These are phyloP conservation scores for Leavenworthia alabamica DNA, from an alignment of 345 rosid genomes.

Conservation along the genomic window DNA sequence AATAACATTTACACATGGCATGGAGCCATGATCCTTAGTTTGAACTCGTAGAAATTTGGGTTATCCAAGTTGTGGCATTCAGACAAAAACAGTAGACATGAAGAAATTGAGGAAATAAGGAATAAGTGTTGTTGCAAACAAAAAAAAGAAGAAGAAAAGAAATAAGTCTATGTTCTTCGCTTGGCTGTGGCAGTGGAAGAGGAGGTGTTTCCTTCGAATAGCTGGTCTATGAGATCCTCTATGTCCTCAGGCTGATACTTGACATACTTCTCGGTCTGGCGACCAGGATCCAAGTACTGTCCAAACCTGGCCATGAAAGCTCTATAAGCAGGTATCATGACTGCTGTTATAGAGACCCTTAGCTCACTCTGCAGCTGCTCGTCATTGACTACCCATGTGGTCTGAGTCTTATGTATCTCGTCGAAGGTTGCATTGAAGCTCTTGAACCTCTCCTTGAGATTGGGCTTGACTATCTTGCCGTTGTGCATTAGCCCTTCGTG, in stretches of 20 bases:
- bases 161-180: conserved; percentile 40
- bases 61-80: conserved; percentile 21
- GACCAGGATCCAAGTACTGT: conserved; percentile 63
- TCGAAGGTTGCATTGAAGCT: conserved; percentile 77
- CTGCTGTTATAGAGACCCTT: conserved; percentile 71
- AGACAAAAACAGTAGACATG: conserved; percentile 24
- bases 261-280: conserved; percentile 81
- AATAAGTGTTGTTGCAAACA: conserved; percentile 18
- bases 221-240: conserved; percentile 66
- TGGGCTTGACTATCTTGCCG: conserved; percentile 72
- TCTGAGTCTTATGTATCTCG: conserved; percentile 84
- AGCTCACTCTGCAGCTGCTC: conserved; percentile 93
- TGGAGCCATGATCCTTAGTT: conserved; percentile 19
- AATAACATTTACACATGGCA: conserved; percentile 33
- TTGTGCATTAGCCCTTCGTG: conserved; percentile 61
- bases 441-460: conserved; percentile 83
- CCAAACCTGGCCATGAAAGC: conserved; percentile 71
- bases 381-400: conserved; percentile 78
- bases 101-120: neutral
- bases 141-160: conserved; percentile 3
- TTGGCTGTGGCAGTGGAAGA: conserved; percentile 24
- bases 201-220: conserved; percentile 62
- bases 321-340: conserved; percentile 76
- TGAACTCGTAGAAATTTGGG: conserved; percentile 4
- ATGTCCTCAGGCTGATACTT: conserved; percentile 85